phyloP scores from a whole-genome alignment of 2,329 filamentous ascomycete species.

The Colletotrichum higginsianum region DNA sequence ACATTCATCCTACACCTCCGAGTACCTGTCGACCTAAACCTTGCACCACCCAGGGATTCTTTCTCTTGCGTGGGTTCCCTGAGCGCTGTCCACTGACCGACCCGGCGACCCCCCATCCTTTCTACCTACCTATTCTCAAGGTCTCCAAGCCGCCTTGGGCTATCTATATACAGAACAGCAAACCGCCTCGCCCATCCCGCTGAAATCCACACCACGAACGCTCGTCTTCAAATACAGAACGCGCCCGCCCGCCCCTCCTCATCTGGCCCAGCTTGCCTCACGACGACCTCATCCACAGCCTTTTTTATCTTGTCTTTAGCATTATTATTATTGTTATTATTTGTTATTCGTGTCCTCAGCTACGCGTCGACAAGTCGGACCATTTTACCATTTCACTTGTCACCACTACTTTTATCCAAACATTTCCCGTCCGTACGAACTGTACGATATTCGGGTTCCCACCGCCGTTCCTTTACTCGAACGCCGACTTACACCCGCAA shows the following conservation, averaged over 20 bases:
- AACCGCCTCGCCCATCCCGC: slow-evolving; percentile 6
- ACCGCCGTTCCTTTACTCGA: background rate
- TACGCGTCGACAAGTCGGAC: too few species aligned
- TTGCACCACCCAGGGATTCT: slow-evolving; percentile 30
- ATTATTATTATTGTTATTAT: background rate
- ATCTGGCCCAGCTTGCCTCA: background rate
- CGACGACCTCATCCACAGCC: slow-evolving; percentile 18
- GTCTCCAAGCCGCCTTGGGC: background rate
- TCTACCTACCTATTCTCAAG: background rate
- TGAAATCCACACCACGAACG: slow-evolving; percentile 4
- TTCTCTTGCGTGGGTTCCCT: slow-evolving; percentile 24
- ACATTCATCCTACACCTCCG: slow-evolving; percentile 15
- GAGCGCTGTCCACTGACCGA: slow-evolving; percentile 24
- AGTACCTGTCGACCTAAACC: slow-evolving; percentile 22
- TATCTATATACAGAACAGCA: slow-evolving; percentile 37
- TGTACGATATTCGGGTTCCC: background rate
- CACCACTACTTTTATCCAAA: too few species aligned
- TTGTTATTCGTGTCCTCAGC: background rate
- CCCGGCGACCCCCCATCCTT: too few species aligned
- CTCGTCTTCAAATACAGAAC: slow-evolving; percentile 30
- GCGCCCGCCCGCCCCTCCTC: slow-evolving; percentile 6
- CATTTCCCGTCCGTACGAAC: background rate
- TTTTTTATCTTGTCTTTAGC: background rate
- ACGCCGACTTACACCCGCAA: slow-evolving; percentile 10
- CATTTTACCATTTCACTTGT: too few species aligned